Base-by-base conservation (phyloP, 495 filamentous ascomycete genomes). In the Lindgomyces ingoldianus region DNA sequence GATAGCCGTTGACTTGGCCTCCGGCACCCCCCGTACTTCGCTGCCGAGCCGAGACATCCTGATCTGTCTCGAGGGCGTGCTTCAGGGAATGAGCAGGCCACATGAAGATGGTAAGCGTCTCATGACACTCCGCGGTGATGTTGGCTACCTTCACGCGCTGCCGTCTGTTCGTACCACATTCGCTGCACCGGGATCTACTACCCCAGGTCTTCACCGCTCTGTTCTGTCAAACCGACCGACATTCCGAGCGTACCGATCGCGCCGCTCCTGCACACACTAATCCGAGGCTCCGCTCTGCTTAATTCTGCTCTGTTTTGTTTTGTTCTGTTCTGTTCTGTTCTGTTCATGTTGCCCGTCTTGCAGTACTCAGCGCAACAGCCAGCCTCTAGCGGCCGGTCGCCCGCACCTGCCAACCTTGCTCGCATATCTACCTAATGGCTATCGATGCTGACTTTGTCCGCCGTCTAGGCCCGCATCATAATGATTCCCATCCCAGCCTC, bases 21-120 rank as follows among this genome's bases (percentile, higher is more conserved):
- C n/a, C n/a, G n/a, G n/a, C n/a, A n/a, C n/a, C n/a, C n/a, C n/a
- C n/a, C n/a, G n/a, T n/a, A n/a, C n/a, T n/a, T 21, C 22, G 10
- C 41, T 49, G 50, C 52, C 60, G 52, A 55, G 4, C 39, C 36
- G 52, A 55, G 41, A 47, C 60, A 12, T 24, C 50, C 48, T 53
- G 21, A 11, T 65, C 52, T 45, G 62, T 54, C 56, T 65, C 47
- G 21, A 48, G 29, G 56, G 51, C 48, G 36, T 18, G 26, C n/a
- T 41, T 48, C 55, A 67, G 62, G 67, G 62, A 65, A 70, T 70
- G 67, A 70, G 62, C 67, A 61, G 62, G 61, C 67, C 62, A 70
- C 62, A 70, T 53, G 67, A 65, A 58, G 57, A 65, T 65, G 67
- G 67, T 62, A 58, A 62, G 62, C 62, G 45, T 62, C 61, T 59